These are phyloP conservation scores for Cytospora piceae DNA, from an alignment of 2,329 filamentous ascomycete genomes.

Conservation along the genomic window DNA sequence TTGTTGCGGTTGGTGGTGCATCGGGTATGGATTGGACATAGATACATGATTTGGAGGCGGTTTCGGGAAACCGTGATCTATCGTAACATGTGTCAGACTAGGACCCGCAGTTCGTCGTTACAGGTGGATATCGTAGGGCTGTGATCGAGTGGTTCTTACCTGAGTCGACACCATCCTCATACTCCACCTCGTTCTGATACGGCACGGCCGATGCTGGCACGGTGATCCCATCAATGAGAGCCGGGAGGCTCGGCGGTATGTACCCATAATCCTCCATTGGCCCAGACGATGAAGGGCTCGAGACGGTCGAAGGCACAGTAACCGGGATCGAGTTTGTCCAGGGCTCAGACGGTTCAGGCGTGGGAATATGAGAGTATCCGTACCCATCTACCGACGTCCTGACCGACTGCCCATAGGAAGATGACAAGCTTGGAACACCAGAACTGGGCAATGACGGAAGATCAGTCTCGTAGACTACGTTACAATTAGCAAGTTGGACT, in stretches of 20 bases:
- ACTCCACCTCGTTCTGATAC: conserved; percentile 42
- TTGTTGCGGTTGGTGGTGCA: conserved; percentile 39
- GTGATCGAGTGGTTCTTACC: conserved; percentile 26
- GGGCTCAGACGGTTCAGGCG: conserved; percentile 49
- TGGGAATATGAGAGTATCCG: conserved; percentile 42
- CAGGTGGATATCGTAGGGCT: conserved; percentile 21
- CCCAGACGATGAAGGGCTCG: conserved; percentile 56
- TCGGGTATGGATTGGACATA: conserved; percentile 39
- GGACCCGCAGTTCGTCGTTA: conserved; percentile 33
- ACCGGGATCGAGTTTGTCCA: conserved; percentile 51
- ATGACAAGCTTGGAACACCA: conserved; percentile 48
- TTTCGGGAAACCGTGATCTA: conserved; percentile 41
- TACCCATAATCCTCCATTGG: conserved; percentile 54
- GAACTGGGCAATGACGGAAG: conserved; percentile 43
- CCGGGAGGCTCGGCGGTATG: conserved; percentile 54
- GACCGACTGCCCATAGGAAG: conserved; percentile 45
- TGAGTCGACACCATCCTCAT: conserved; percentile 42
- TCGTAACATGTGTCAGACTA: conserved; percentile 32
- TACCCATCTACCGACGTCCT: conserved; percentile 28
- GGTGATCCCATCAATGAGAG: conserved; percentile 43
- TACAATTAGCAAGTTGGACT: conserved; percentile 22
- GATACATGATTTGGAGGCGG: conserved; percentile 38
- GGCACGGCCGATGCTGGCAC: conserved; percentile 40
- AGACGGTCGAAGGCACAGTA: conserved; percentile 52
- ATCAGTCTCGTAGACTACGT: conserved; percentile 47